Evolutionary conservation across 768 basidiomycete species (phyloP).

Genomic region (Tephrocybe sp.): DNA sequence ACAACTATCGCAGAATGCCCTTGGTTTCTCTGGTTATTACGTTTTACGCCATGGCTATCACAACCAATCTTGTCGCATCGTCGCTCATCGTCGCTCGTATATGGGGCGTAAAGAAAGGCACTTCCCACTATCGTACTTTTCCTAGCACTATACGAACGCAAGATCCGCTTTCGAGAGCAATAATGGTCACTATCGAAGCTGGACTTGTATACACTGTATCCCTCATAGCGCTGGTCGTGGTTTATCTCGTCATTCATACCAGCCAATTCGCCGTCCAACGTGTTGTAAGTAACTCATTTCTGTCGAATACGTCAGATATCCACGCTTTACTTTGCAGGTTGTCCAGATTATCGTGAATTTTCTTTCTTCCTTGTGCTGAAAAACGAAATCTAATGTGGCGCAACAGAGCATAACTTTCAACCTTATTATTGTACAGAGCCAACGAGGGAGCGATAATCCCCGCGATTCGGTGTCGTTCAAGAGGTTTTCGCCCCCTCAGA

Average conservation of each 20-base stretch:
- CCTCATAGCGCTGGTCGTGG: constrained; percentile 12
- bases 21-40: constrained; percentile 9
- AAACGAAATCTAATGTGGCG: not conserved
- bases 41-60: constrained; percentile 12
- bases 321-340: not conserved
- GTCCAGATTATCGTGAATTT: constrained; percentile 13
- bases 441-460: not conserved
- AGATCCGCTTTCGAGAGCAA: constrained; percentile 15
- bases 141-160: not conserved
- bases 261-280: constrained; percentile 14
- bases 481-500: constrained; percentile 1
- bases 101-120: constrained; percentile 12
- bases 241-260: constrained; percentile 6
- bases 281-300: constrained; percentile 7
- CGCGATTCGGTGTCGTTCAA: constrained; percentile 1
- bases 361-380: not conserved
- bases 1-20: not conserved
- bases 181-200: constrained; percentile 15
- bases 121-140: constrained; percentile 9
- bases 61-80: constrained; percentile 11
- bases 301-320: not conserved
- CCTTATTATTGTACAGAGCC: constrained; percentile 10
- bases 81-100: constrained; percentile 16
- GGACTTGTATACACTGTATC: constrained; percentile 15
- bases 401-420: constrained; percentile 14